Evolutionary conservation across 805 yeast genomes (phyloP).

Genomic region (Candida wancherniae): DNA sequence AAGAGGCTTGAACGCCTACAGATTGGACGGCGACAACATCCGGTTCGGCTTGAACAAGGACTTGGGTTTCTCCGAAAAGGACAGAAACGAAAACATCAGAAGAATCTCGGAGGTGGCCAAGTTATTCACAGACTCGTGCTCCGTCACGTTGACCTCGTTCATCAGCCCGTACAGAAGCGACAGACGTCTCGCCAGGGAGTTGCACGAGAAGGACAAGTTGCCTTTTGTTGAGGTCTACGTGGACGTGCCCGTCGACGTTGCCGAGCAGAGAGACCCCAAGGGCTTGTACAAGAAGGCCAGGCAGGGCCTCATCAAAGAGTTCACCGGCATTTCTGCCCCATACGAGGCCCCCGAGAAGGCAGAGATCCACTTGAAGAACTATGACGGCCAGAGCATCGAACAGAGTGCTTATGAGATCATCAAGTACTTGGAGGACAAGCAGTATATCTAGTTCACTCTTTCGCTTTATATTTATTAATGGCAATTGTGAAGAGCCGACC

Average conservation of each 20-base stretch:
- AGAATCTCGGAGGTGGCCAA: slow-evolving; percentile 93
- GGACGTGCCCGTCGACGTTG: slow-evolving; percentile 90
- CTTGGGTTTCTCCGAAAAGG: slow-evolving; percentile 86
- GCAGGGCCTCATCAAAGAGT: slow-evolving; percentile 88
- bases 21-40: slow-evolving; percentile 92
- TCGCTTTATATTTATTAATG: not conserved
- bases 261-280: slow-evolving; percentile 96
- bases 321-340: slow-evolving; percentile 94
- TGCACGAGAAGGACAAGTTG: slow-evolving; percentile 68
- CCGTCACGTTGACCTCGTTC: slow-evolving; percentile 84
- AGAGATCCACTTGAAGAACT: slow-evolving; percentile 77
- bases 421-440: slow-evolving; percentile 57
- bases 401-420: slow-evolving; percentile 72
- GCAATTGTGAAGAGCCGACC: not conserved
- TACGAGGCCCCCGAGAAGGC: slow-evolving; percentile 88
- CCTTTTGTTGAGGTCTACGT: slow-evolving; percentile 89
- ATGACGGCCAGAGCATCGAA: slow-evolving; percentile 61
- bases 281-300: slow-evolving; percentile 96
- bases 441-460: slow-evolving; percentile 23
- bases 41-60: slow-evolving; percentile 95
- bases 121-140: slow-evolving; percentile 88
- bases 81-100: slow-evolving; percentile 91
- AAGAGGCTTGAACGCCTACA: slow-evolving; percentile 67
- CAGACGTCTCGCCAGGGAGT: slow-evolving; percentile 77
- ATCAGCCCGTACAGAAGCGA: slow-evolving; percentile 88